Evolutionary conservation across 495 filamentous ascomycete species (phyloP).

Genomic region (Annulohypoxylon moriforme): DNA sequence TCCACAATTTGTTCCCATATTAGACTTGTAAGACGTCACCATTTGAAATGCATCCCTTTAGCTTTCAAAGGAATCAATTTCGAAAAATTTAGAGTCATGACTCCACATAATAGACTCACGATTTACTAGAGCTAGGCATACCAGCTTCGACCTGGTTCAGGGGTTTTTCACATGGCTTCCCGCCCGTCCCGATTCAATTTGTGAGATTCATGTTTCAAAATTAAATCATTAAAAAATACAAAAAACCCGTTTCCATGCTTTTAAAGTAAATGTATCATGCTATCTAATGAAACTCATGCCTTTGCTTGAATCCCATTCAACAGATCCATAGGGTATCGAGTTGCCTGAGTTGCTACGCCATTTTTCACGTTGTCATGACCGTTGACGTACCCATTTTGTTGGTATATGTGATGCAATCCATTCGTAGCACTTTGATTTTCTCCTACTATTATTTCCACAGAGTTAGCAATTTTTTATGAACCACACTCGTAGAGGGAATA

Average conservation of each 20-base stretch:
- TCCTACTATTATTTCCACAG: not conserved
- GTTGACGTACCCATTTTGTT: conserved; percentile 12
- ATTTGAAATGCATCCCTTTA: not conserved
- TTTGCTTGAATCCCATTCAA: conserved; percentile 34
- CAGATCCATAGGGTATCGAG: conserved; percentile 7
- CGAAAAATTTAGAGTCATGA: not conserved
- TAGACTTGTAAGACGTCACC: conserved; percentile 23
- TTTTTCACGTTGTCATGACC: conserved; percentile 2
- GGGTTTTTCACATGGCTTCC: not conserved
- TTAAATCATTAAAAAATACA: not conserved
- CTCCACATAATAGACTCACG: no score
- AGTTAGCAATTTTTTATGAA: not conserved
- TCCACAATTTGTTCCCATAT: not conserved
- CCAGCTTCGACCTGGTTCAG: no score
- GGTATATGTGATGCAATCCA: not conserved
- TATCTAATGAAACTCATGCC: conserved; percentile 21
- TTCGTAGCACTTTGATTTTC: not conserved
- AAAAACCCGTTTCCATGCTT: not conserved
- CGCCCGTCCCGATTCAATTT: no score
- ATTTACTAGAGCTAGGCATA: no score
- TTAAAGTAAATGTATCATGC: not conserved
- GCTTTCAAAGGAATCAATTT: not conserved
- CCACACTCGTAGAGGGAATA: no score
- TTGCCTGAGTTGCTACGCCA: not conserved
- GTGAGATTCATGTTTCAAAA: not conserved